Conservation (phyloP, 1,284 basidiomycete species). For the Ceratobasidium sp. region DNA sequence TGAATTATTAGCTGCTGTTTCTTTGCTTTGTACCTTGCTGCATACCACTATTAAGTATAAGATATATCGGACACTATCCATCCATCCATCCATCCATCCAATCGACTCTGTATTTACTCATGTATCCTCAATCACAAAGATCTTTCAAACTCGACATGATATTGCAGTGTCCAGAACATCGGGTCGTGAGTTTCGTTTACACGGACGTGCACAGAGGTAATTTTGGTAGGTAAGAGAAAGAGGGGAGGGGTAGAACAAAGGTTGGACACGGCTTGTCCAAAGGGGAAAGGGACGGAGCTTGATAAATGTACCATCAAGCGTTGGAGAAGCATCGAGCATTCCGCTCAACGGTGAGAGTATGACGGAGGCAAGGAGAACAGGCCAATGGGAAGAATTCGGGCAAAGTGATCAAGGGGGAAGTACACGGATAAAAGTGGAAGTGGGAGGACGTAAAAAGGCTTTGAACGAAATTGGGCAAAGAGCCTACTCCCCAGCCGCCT, state of each 20-base stretch:
- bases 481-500: slow-evolving; percentile 48
- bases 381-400: not conserved
- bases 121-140: slow-evolving; percentile 5
- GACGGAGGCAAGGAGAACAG: not conserved
- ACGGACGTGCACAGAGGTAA: slow-evolving; percentile 26
- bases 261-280: not conserved
- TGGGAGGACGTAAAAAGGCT: not conserved
- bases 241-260: slow-evolving; percentile 2
- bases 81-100: not conserved
- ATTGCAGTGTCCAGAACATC: not conserved
- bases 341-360: not conserved
- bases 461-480: not conserved
- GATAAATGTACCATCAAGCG: slow-evolving; percentile 16
- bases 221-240: slow-evolving; percentile 4
- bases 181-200: slow-evolving; percentile 30
- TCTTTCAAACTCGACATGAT: slow-evolving; percentile 18
- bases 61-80: slow-evolving; percentile 3
- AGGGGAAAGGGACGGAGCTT: not conserved
- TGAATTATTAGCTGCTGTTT: not conserved
- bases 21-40: not conserved
- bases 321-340: not conserved
- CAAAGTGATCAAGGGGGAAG: not conserved
- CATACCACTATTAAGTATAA: slow-evolving; percentile 1
- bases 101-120: not conserved
- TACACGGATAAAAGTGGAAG: not conserved